Percentiles rank a stretch among this genome's conserved stretches.
These are phyloP conservation scores for Heritiera littoralis DNA, from an alignment of 345 rosid genomes.

Conservation along the genomic window DNA sequence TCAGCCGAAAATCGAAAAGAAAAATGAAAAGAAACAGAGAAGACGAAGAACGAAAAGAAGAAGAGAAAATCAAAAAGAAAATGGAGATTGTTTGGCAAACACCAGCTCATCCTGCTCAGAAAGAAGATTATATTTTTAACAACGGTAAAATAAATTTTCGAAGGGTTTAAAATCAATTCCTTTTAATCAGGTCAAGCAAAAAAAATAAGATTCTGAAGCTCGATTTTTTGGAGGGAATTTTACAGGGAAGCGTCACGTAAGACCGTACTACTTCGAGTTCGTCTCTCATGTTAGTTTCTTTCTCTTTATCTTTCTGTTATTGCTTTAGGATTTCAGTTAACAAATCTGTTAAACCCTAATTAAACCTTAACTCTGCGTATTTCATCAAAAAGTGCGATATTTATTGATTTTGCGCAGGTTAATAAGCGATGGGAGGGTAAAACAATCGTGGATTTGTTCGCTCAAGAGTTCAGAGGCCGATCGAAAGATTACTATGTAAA, in stretches of 20 bases:
- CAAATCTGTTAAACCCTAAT: constrained; percentile 21
- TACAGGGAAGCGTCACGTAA: constrained; percentile 82
- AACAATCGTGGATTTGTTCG: constrained; percentile 82
- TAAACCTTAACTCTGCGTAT: constrained; percentile 20
- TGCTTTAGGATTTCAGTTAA: neutral
- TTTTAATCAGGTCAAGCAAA: neutral
- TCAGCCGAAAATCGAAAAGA: neutral
- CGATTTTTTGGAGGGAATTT: constrained; percentile 32
- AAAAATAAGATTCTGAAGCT: neutral
- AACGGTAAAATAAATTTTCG: neutral
- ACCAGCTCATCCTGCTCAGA: constrained; percentile 62
- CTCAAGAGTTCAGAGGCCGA: constrained; percentile 86
- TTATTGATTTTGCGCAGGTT: constrained; percentile 43
- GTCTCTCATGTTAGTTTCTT: constrained; percentile 64
- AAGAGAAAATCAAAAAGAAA: constrained; percentile 14
- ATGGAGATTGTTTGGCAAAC: constrained; percentile 71
- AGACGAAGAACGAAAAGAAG: constrained; percentile 27
- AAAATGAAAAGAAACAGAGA: constrained; percentile 29
- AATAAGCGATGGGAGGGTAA: constrained; percentile 94
- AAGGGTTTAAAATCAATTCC: constrained; percentile 33
- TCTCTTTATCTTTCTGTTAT: neutral
- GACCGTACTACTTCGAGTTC: constrained; percentile 87
- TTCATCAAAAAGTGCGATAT: neutral
- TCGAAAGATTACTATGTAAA: constrained; percentile 80
- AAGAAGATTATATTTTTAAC: constrained; percentile 26